A percentile compares a stretch with the other conserved stretches of the same genome.
These are phyloP conservation scores for Musa beccarii DNA, from an alignment of 176 grass and related monocot species.

Conservation along the genomic window DNA sequence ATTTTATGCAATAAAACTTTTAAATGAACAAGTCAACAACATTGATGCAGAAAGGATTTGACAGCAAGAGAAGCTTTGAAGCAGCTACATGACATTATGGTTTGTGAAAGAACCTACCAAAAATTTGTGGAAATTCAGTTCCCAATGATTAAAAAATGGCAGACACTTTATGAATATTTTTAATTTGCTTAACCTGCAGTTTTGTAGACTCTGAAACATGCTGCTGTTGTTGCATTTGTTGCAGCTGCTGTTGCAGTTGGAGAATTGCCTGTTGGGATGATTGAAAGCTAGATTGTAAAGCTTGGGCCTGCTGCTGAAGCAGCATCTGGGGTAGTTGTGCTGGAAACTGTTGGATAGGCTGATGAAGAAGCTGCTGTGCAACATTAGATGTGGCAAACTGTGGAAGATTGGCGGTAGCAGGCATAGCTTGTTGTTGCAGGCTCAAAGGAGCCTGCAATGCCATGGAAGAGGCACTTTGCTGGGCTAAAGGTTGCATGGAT, in stretches of 20 bases:
- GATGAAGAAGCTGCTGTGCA: conserved; percentile 59
- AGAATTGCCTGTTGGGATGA: conserved; percentile 97
- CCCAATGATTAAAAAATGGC: not conserved
- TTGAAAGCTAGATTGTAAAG: conserved; percentile 93
- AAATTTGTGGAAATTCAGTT: not conserved
- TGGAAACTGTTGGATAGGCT: conserved; percentile 58
- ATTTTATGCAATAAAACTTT: not conserved
- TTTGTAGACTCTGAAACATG: conserved; percentile 38
- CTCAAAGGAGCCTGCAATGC: conserved; percentile 46
- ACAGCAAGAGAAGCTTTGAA: not conserved
- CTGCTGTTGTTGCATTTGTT: conserved; percentile 78
- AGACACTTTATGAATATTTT: not conserved
- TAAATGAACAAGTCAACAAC: not conserved
- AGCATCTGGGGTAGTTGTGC: conserved; percentile 78
- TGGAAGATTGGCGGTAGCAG: conserved; percentile 41
- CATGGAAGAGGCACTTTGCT: conserved; percentile 51
- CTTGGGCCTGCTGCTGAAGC: conserved; percentile 82
- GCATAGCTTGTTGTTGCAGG: conserved; percentile 51
- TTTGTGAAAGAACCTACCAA: not conserved
- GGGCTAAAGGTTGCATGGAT: conserved; percentile 52
- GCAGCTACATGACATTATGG: not conserved
- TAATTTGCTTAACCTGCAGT: conserved; percentile 52
- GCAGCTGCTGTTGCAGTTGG: conserved; percentile 92
- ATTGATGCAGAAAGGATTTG: not conserved
- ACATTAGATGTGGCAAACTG: conserved; percentile 47